Conservation (phyloP, 1,284 basidiomycete species). For the Trichosporon asahii region DNA sequence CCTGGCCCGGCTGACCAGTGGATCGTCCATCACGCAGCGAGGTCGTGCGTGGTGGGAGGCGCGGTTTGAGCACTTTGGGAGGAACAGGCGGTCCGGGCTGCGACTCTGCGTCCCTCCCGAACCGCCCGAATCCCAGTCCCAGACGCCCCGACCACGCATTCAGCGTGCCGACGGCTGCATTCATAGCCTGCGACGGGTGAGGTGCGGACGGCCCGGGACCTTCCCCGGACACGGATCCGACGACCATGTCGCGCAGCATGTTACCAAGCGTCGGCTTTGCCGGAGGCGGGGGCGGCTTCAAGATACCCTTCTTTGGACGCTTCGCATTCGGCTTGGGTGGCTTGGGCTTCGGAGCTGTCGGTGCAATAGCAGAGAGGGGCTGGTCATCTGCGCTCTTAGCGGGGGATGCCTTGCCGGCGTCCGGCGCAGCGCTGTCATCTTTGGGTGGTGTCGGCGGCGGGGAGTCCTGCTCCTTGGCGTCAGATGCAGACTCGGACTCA, state of each 20-base stretch:
- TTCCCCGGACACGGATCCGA: slow-evolving; percentile 38
- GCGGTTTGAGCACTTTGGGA: background rate
- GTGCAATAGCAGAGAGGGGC: background rate
- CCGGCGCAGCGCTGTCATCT: background rate
- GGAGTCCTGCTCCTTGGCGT: background rate
- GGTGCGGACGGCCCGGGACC: slow-evolving; percentile 19
- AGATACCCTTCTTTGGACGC: slow-evolving; percentile 46
- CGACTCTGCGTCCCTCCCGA: slow-evolving; percentile 21
- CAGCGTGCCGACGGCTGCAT: slow-evolving; percentile 32
- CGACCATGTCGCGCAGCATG: slow-evolving; percentile 45
- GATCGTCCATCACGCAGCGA: slow-evolving; percentile 3
- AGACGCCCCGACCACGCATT: slow-evolving; percentile 37
- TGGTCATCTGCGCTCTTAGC: background rate
- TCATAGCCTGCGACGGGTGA: slow-evolving; percentile 16
- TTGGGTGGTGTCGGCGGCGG: slow-evolving; percentile 7
- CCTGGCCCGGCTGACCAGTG: background rate
- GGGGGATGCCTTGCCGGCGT: background rate
- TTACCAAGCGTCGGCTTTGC: slow-evolving; percentile 47
- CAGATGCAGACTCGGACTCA: background rate
- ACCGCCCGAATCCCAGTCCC: slow-evolving; percentile 33
- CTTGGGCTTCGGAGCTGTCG: background rate
- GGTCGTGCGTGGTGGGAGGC: background rate
- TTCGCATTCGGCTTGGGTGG: background rate
- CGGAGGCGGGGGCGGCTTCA: slow-evolving; percentile 51
- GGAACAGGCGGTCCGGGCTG: slow-evolving; percentile 6